Evolutionary conservation across 805 yeast species (phyloP).

Genomic region (Starmerella stigmatis): DNA sequence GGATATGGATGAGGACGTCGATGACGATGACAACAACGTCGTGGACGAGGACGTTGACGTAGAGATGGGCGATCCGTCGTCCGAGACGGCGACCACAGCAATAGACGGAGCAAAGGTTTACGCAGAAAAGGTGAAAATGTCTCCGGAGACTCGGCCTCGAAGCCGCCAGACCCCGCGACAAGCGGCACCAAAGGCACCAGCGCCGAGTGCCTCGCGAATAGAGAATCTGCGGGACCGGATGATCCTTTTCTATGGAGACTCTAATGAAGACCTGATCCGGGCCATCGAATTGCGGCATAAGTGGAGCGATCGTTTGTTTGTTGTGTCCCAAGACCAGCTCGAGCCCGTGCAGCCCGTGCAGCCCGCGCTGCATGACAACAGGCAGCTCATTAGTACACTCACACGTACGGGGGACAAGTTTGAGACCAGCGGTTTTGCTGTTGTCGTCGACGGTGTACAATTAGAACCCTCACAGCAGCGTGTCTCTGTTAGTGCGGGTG

Average conservation of each 20-base stretch:
- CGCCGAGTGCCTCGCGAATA: conserved; percentile 1
- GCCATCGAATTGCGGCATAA: conserved; percentile 38
- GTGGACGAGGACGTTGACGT: not conserved
- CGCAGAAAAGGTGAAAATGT: not conserved
- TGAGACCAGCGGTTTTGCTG: not conserved
- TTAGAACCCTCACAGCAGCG: conserved; percentile 12
- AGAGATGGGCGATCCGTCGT: not conserved
- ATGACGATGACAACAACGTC: not conserved
- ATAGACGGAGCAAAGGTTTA: not conserved
- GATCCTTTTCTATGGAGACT: conserved; percentile 41
- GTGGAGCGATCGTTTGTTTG: conserved; percentile 43
- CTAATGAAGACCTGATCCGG: conserved; percentile 36
- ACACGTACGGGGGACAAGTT: no score
- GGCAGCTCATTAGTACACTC: not conserved
- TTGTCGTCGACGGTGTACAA: conserved; percentile 9
- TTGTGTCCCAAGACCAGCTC: conserved; percentile 30
- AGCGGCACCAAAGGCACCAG: not conserved
- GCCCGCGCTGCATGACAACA: not conserved
- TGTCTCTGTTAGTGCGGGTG: not conserved
- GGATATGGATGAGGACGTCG: not conserved
- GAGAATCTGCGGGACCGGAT: conserved; percentile 38
- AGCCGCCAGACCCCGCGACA: no score
- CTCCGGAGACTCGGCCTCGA: no score
- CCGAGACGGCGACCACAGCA: not conserved
- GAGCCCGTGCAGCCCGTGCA: not conserved